Conservation (phyloP, 345 rosid genomes). For the Lumnitzera littorea region DNA sequence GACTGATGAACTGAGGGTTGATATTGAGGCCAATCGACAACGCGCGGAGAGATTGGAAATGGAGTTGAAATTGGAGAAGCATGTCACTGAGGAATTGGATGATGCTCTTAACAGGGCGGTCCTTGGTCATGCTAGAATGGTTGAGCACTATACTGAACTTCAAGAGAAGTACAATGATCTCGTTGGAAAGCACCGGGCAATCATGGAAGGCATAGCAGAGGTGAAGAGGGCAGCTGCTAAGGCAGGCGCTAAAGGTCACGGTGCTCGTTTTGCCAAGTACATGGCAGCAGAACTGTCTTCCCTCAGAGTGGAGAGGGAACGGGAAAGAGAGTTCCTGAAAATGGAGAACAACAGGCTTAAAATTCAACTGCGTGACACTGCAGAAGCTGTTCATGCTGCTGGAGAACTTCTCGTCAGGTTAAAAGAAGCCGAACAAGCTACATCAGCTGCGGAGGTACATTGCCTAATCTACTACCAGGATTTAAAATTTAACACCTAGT, state of each 20-base stretch:
- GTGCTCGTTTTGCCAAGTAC: slow-evolving; percentile 70
- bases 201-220: slow-evolving; percentile 81
- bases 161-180: slow-evolving; percentile 85
- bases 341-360: slow-evolving; percentile 77
- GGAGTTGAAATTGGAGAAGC: slow-evolving; percentile 61
- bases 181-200: slow-evolving; percentile 53
- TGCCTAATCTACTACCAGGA: not conserved
- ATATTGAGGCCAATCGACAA: slow-evolving; percentile 59
- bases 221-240: slow-evolving; percentile 83
- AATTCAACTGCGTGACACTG: slow-evolving; percentile 82
- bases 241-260: slow-evolving; percentile 76
- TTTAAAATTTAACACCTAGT: not conserved
- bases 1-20: slow-evolving; percentile 84
- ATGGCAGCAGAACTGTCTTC: slow-evolving; percentile 73
- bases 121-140: slow-evolving; percentile 88
- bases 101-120: slow-evolving; percentile 85
- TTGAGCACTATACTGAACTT: slow-evolving; percentile 86
- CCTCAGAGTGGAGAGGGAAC: slow-evolving; percentile 68
- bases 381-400: slow-evolving; percentile 97
- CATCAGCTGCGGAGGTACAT: slow-evolving; percentile 68
- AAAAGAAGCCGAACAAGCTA: slow-evolving; percentile 85
- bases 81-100: slow-evolving; percentile 65
- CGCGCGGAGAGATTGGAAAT: slow-evolving; percentile 72
- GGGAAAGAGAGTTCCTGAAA: slow-evolving; percentile 62
- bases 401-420: slow-evolving; percentile 93